phyloP scores from a whole-genome alignment of 139 green algal genomes.

The Chlorella sp. region DNA sequence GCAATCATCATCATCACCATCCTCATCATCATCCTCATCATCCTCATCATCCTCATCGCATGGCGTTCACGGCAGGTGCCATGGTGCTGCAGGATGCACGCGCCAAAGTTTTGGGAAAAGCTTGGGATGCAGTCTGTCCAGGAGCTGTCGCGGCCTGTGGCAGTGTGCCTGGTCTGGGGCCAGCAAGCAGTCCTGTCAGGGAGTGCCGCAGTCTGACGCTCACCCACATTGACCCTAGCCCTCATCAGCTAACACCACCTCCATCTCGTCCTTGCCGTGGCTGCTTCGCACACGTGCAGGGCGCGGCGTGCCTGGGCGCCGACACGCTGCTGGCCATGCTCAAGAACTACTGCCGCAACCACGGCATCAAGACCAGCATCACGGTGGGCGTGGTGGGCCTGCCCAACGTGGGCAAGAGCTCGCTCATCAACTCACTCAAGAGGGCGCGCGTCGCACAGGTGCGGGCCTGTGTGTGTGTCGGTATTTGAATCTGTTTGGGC shows the following conservation, averaged over 20 bases:
- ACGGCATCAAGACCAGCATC: constrained; percentile 86
- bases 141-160: no score
- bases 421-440: constrained; percentile 97
- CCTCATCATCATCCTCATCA: no score
- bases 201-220: no score
- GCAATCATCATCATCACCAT: no score
- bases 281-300: constrained; percentile 3
- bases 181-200: no score
- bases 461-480: constrained; percentile 7
- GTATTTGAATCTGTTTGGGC: background rate
- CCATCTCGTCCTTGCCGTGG: background rate
- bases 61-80: no score
- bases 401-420: constrained; percentile 97
- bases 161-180: no score
- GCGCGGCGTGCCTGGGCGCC: constrained; percentile 60
- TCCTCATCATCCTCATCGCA: no score
- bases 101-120: no score
- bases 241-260: background rate
- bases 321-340: constrained; percentile 96
- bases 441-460: constrained; percentile 72
- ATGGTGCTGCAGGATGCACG: no score
- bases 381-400: constrained; percentile 96
- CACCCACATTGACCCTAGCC: no score
- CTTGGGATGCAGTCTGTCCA: no score
- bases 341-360: constrained; percentile 93